Evolutionary conservation across 2,329 filamentous ascomycete genomes (phyloP).

Genomic region (Teratosphaeria zuluensis): DNA sequence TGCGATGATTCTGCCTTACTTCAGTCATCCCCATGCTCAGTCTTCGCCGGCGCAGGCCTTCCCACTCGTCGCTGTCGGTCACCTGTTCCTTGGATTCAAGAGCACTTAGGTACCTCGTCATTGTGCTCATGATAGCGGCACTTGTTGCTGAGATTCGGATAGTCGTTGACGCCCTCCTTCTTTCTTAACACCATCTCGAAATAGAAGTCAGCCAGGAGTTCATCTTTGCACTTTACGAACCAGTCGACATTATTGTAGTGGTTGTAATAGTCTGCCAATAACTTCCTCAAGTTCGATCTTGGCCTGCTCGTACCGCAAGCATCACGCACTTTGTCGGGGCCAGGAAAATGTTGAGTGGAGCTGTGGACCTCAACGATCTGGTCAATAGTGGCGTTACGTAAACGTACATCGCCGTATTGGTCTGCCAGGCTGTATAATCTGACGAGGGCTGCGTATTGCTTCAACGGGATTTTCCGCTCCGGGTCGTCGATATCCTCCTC

Average conservation of each 20-base stretch:
- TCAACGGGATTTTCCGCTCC: background rate
- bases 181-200: background rate
- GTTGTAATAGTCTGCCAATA: background rate
- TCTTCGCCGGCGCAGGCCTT: no score
- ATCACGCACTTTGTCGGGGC: background rate
- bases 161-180: background rate
- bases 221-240: background rate
- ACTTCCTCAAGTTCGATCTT: background rate
- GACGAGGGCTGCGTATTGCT: background rate
- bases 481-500: background rate
- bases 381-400: background rate
- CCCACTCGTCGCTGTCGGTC: no score
- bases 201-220: background rate
- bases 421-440: background rate
- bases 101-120: background rate
- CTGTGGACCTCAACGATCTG: background rate
- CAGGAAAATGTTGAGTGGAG: background rate
- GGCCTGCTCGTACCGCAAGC: background rate
- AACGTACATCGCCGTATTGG: background rate
- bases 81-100: background rate
- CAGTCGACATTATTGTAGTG: background rate
- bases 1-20: no score
- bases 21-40: no score
- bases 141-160: background rate
- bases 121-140: slow-evolving; percentile 3